Percentiles rank a stretch among this genome's conserved stretches.
Conservation (phyloP, 352 stramenopile species). For the Phytophthora hibernalis region DNA sequence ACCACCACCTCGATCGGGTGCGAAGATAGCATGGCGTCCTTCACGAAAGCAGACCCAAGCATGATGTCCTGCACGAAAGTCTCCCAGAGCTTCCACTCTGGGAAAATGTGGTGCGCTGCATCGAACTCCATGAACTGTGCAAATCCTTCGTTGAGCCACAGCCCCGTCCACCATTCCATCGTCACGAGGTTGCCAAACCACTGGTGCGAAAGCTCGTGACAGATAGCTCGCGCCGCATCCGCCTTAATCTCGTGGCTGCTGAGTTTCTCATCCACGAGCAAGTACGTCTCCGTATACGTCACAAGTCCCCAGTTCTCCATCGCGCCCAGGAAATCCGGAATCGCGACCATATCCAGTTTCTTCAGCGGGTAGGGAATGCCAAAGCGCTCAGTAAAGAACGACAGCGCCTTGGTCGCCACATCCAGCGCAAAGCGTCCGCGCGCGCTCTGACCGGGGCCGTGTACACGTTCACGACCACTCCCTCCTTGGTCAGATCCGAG, state of each 20-base stretch:
- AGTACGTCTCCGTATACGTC: constrained; percentile 95
- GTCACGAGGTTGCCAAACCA: constrained; percentile 99
- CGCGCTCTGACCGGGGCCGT: constrained; percentile 92
- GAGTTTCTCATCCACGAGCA: constrained; percentile 84
- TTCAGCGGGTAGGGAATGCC: constrained; percentile 96
- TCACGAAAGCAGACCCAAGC: constrained; percentile 84
- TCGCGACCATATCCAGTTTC: constrained; percentile 98
- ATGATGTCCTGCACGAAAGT: constrained; percentile 90
- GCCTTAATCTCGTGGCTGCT: constrained; percentile 67
- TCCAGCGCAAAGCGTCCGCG: constrained; percentile 92
- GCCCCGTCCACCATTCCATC: constrained; percentile 96
- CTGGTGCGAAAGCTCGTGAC: constrained; percentile 98
- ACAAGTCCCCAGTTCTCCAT: constrained; percentile 97
- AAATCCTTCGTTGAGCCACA: constrained; percentile 99
- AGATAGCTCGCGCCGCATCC: constrained; percentile 94
- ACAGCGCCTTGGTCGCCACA: constrained; percentile 64
- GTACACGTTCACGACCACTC: constrained; percentile 96
- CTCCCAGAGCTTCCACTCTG: constrained; percentile 96
- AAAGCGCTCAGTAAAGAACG: constrained; percentile 79
- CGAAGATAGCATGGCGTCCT: constrained; percentile 92
- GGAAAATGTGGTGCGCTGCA: constrained; percentile 93
- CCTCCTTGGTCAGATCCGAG: constrained; percentile 87
- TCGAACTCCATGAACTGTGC: constrained; percentile 97
- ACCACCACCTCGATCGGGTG: constrained; percentile 97
- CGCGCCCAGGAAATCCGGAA: constrained; percentile 95